Percentiles rank a stretch among this genome's conserved stretches.
phyloP scores from a whole-genome alignment of 2,329 filamentous ascomycete genomes.

The Tolypocladium capitatum region DNA sequence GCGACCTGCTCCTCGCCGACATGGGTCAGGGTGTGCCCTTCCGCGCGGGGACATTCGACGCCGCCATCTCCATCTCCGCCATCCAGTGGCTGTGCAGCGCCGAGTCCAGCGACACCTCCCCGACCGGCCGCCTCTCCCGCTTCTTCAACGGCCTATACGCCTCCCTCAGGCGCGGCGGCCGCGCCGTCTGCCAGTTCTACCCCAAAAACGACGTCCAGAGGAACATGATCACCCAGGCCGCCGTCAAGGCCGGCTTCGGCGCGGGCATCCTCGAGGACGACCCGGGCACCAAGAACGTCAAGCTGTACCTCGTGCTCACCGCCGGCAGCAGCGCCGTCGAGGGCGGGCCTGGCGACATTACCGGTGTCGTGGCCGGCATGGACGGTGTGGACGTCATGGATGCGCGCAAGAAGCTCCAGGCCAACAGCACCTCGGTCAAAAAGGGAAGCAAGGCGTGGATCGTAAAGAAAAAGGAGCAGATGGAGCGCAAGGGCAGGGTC shows the following conservation, averaged over 20 bases:
- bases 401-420: slow-evolving; percentile 37
- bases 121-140: slow-evolving; percentile 60
- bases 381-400: slow-evolving; percentile 76
- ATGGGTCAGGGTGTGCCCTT: slow-evolving; percentile 95
- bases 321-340: slow-evolving; percentile 52
- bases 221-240: slow-evolving; percentile 81
- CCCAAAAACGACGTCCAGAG: slow-evolving; percentile 89
- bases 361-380: slow-evolving; percentile 79
- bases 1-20: slow-evolving; percentile 86
- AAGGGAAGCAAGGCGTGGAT: slow-evolving; percentile 85
- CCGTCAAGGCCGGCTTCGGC: slow-evolving; percentile 87
- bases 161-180: slow-evolving; percentile 65
- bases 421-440: slow-evolving; percentile 40
- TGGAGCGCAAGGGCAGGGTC: slow-evolving; percentile 87
- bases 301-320: slow-evolving; percentile 89
- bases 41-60: slow-evolving; percentile 82
- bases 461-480: slow-evolving; percentile 76
- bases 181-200: slow-evolving; percentile 95
- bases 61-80: slow-evolving; percentile 85
- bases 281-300: slow-evolving; percentile 88
- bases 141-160: slow-evolving; percentile 94
- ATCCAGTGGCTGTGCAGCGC: slow-evolving; percentile 99
- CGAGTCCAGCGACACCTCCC: slow-evolving; percentile 72
- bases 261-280: slow-evolving; percentile 93
- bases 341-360: slow-evolving; percentile 62